These are phyloP conservation scores for Phytophthora syringae DNA, from an alignment of 352 stramenopile species.

Conservation along the genomic window DNA sequence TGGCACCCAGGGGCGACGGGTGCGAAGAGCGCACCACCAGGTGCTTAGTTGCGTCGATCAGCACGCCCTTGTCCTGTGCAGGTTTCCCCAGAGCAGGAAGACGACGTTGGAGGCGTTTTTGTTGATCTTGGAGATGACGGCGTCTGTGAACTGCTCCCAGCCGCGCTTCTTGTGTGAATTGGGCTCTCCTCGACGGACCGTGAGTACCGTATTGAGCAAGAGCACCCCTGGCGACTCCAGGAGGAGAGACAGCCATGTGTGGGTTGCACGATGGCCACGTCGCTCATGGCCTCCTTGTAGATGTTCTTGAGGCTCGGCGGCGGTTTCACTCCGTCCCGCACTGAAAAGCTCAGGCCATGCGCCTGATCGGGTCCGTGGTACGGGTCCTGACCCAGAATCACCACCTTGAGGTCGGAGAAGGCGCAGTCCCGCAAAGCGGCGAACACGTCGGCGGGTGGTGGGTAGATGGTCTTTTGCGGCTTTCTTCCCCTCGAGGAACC, in stretches of 20 bases:
- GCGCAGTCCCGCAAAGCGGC: constrained; percentile 89
- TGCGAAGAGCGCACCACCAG: constrained; percentile 91
- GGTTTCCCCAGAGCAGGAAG: constrained; percentile 99
- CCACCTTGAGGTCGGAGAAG: constrained; percentile 90
- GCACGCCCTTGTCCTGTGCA: constrained; percentile 83
- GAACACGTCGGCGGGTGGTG: constrained; percentile 88
- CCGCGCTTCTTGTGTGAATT: constrained; percentile 97
- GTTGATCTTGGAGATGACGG: constrained; percentile 90
- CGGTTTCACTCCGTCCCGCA: constrained; percentile 86
- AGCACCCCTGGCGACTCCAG: constrained; percentile 97
- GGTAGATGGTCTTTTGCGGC: constrained; percentile 85
- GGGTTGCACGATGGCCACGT: constrained; percentile 80
- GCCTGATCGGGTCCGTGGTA: constrained; percentile 90
- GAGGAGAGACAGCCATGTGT: constrained; percentile 91
- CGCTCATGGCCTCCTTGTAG: constrained; percentile 94
- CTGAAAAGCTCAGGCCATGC: constrained; percentile 91
- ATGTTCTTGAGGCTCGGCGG: constrained; percentile 98
- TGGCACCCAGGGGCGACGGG: constrained; percentile 95
- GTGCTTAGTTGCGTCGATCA: constrained; percentile 86
- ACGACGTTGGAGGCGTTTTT: constrained; percentile 90
- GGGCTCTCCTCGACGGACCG: constrained; percentile 90
- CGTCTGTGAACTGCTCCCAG: constrained; percentile 98
- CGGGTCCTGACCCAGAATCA: constrained; percentile 94
- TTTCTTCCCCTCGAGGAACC: constrained; percentile 64
- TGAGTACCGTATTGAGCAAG: constrained; percentile 98